These are phyloP conservation scores for Sarocladium oryzae DNA, from an alignment of 2,329 filamentous ascomycete species.

Conservation along the genomic window DNA sequence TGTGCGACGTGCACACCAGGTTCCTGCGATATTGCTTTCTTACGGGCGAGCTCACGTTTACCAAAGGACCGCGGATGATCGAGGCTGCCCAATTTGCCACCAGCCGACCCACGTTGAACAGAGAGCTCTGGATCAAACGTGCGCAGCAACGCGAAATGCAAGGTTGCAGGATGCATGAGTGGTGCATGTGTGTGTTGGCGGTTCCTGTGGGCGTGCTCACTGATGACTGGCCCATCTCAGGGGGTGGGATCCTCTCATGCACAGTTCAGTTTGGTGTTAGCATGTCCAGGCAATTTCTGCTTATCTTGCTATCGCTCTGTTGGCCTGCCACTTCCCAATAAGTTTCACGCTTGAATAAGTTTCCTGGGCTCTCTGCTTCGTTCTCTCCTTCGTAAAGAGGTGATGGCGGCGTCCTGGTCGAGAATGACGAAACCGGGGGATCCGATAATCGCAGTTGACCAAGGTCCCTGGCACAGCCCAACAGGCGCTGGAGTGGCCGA, in stretches of 20 bases:
- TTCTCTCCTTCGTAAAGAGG: no score
- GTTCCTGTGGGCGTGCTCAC: background rate
- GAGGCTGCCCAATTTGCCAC: background rate
- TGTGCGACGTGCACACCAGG: no score
- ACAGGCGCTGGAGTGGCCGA: background rate
- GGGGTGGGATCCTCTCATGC: background rate
- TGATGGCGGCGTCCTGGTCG: background rate
- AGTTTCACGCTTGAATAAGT: no score
- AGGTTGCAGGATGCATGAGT: slow-evolving; percentile 5
- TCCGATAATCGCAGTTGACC: slow-evolving; percentile 4
- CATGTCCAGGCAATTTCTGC: background rate
- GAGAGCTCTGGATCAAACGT: no score
- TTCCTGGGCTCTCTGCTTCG: background rate
- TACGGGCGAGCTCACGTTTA: background rate
- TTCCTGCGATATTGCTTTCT: background rate
- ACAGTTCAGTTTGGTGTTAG: slow-evolving; percentile 2
- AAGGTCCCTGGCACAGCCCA: slow-evolving; percentile 3
- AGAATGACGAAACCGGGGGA: background rate
- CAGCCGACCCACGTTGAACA: background rate
- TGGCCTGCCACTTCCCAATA: background rate
- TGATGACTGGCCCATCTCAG: slow-evolving; percentile 1
- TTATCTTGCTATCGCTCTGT: no score
- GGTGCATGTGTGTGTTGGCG: slow-evolving; percentile 8
- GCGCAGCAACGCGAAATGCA: background rate
- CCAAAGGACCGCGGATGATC: background rate